phyloP scores from a whole-genome alignment of 2,329 filamentous ascomycete species.

The Colletotrichum coccodes region DNA sequence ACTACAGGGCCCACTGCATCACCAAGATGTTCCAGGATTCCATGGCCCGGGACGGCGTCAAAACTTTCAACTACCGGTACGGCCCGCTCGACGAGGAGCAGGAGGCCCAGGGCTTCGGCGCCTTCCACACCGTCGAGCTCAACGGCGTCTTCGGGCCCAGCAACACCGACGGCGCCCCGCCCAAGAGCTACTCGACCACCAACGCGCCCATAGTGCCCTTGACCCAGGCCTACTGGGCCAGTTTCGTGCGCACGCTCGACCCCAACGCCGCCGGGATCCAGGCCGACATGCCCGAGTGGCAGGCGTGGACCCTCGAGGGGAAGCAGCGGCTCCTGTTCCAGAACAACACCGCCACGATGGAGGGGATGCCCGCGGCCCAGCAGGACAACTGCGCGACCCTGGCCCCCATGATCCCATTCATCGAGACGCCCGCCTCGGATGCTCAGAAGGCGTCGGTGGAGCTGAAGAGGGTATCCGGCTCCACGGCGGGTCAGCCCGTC shows the following conservation, averaged over 20 bases:
- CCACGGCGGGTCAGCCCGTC: not conserved
- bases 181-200: constrained; percentile 63
- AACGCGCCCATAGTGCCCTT: constrained; percentile 69
- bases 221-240: constrained; percentile 79
- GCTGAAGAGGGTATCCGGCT: constrained; percentile 21
- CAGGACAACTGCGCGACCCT: constrained; percentile 38
- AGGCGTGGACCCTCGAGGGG: constrained; percentile 45
- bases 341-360: constrained; percentile 52
- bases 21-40: constrained; percentile 42
- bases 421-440: constrained; percentile 32
- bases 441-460: constrained; percentile 30
- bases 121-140: constrained; percentile 74
- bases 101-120: constrained; percentile 66
- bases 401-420: constrained; percentile 37
- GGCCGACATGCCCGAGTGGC: constrained; percentile 61
- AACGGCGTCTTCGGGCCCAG: constrained; percentile 74
- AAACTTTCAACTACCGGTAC: constrained; percentile 75
- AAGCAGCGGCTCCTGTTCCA: constrained; percentile 53
- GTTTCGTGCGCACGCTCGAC: constrained; percentile 74
- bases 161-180: constrained; percentile 59
- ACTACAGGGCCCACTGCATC: constrained; percentile 49
- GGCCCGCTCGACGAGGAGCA: constrained; percentile 70
- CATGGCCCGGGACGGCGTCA: constrained; percentile 43
- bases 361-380: constrained; percentile 44
- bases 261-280: constrained; percentile 65